These are phyloP conservation scores for Volutella citrinella DNA, from an alignment of 2,329 filamentous ascomycete genomes.

Conservation along the genomic window DNA sequence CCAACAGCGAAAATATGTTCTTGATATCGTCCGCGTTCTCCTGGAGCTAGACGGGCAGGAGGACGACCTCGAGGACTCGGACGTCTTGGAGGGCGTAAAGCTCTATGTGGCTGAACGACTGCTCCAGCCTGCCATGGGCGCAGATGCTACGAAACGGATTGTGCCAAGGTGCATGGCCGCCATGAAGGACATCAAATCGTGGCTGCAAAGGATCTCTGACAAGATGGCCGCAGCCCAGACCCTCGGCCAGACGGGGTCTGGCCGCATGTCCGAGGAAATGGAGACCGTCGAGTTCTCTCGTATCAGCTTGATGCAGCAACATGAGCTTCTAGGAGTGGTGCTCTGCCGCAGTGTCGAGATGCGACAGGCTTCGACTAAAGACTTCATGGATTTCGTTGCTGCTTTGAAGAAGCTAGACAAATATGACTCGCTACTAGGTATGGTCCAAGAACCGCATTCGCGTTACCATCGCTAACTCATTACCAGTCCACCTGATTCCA, in stretches of 20 bases:
- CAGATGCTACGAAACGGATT: slow-evolving; percentile 53
- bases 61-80: slow-evolving; percentile 48
- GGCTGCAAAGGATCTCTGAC: slow-evolving; percentile 73
- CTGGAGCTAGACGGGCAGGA: slow-evolving; percentile 60
- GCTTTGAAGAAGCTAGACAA: slow-evolving; percentile 68
- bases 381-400: slow-evolving; percentile 71
- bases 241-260: slow-evolving; percentile 61
- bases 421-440: slow-evolving; percentile 65
- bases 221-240: slow-evolving; percentile 72
- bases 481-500: slow-evolving; percentile 74
- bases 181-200: slow-evolving; percentile 74
- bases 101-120: slow-evolving; percentile 33
- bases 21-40: slow-evolving; percentile 80
- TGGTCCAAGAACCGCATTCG: no score
- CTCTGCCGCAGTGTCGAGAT: slow-evolving; percentile 75
- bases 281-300: slow-evolving; percentile 81
- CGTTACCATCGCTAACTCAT: slow-evolving; percentile 11
- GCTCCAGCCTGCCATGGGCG: slow-evolving; percentile 30
- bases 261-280: slow-evolving; percentile 56
- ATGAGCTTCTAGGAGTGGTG: slow-evolving; percentile 83
- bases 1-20: slow-evolving; percentile 74
- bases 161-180: slow-evolving; percentile 71
- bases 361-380: slow-evolving; percentile 64
- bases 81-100: slow-evolving; percentile 30
- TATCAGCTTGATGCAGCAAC: slow-evolving; percentile 78